These are phyloP conservation scores for Vitis cinerea DNA, from an alignment of 164 flowering plant genomes.

Conservation along the genomic window DNA sequence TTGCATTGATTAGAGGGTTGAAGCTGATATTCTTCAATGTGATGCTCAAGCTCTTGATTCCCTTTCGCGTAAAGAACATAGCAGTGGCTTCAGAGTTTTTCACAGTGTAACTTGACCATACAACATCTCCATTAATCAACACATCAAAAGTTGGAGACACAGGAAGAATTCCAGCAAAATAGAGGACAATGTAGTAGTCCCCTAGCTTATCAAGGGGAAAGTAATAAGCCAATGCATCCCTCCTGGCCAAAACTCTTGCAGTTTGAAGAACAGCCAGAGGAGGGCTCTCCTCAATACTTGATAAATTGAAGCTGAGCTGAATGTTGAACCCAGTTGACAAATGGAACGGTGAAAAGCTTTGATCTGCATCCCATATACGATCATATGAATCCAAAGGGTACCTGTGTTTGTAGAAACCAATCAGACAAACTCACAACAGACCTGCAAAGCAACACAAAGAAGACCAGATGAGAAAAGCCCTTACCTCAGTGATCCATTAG, in stretches of 20 bases:
- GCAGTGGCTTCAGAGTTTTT: slow-evolving; percentile 36
- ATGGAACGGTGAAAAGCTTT: slow-evolving; percentile 55
- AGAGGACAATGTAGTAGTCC: slow-evolving; percentile 67
- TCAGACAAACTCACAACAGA: slow-evolving; percentile 1
- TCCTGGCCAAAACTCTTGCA: slow-evolving; percentile 64
- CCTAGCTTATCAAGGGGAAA: slow-evolving; percentile 53
- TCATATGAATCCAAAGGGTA: slow-evolving; percentile 79
- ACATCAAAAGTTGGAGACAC: slow-evolving; percentile 62
- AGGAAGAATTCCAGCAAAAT: slow-evolving; percentile 83
- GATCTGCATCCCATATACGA: slow-evolving; percentile 80
- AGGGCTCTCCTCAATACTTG: slow-evolving; percentile 47
- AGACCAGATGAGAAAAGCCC: not conserved
- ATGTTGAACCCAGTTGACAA: slow-evolving; percentile 48
- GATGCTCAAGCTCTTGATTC: slow-evolving; percentile 51
- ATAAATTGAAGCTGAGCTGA: slow-evolving; percentile 31
- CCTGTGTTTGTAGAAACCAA: slow-evolving; percentile 35
- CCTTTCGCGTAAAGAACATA: slow-evolving; percentile 34
- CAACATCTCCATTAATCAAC: slow-evolving; percentile 49
- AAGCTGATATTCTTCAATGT: slow-evolving; percentile 51
- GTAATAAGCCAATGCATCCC: slow-evolving; percentile 44
- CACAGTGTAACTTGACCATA: slow-evolving; percentile 53
- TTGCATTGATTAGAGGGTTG: slow-evolving; percentile 71
- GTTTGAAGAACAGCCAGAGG: slow-evolving; percentile 72
- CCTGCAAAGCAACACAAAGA: not conserved
- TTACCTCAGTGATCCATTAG: slow-evolving; percentile 57